A percentile compares a stretch with the other conserved stretches of the same genome.
Conservation (phyloP, 2,329 filamentous ascomycete genomes). For the Monosporascus cannonballus region DNA sequence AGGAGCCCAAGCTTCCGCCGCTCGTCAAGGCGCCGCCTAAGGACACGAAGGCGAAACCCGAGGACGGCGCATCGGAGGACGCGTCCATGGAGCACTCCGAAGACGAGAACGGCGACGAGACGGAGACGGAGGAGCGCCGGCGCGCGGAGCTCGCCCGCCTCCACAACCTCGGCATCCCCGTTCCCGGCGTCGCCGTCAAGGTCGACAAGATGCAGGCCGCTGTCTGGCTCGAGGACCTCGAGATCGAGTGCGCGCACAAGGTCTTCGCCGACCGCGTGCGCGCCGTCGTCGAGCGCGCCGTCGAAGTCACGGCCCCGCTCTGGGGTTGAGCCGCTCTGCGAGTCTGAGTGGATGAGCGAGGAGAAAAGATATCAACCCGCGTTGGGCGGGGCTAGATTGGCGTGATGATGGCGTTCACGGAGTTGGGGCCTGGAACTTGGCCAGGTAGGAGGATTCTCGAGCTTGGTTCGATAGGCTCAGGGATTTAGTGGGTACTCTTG, state of each 20-base stretch:
- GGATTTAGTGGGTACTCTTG: too few relatives aligned
- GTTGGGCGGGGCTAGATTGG: too few relatives aligned
- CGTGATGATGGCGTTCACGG: too few relatives aligned
- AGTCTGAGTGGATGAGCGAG: not conserved
- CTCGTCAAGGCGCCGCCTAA: constrained; percentile 22
- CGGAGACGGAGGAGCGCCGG: constrained; percentile 46
- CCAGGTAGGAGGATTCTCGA: too few relatives aligned
- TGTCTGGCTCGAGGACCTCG: constrained; percentile 87
- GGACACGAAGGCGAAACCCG: constrained; percentile 20
- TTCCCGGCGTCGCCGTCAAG: constrained; percentile 80
- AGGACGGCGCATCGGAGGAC: constrained; percentile 20
- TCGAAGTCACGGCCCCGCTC: constrained; percentile 78
- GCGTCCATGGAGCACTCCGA: constrained; percentile 18
- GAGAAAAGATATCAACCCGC: too few relatives aligned
- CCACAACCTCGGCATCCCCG: constrained; percentile 79
- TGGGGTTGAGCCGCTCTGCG: constrained; percentile 40
- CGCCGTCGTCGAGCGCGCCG: constrained; percentile 82
- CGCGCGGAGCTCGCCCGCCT: constrained; percentile 68
- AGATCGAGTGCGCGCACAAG: constrained; percentile 78
- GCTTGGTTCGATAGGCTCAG: too few relatives aligned
- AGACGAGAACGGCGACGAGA: constrained; percentile 35
- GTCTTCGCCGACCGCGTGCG: constrained; percentile 78
- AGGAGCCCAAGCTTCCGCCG: constrained; percentile 50
- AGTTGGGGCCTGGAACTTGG: too few relatives aligned
- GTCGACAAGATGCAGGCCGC: constrained; percentile 83